Conservation (phyloP, 2,329 filamentous ascomycete genomes). For the Ceratocystiopsis minuta region DNA sequence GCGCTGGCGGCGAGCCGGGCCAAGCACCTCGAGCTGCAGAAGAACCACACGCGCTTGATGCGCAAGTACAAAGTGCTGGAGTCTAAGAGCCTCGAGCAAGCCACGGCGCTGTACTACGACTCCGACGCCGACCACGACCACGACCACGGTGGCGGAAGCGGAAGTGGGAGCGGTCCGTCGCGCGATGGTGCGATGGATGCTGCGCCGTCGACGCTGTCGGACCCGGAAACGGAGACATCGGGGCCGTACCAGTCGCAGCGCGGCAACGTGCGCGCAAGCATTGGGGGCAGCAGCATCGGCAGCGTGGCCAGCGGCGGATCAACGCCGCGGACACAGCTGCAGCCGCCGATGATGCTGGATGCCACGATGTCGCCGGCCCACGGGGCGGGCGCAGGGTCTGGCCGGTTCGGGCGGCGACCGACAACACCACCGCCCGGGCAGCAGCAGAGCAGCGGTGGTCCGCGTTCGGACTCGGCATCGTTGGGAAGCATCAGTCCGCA, state of each 20-base stretch:
- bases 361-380: constrained; percentile 17
- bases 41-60: constrained; percentile 29
- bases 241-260: too few relatives aligned
- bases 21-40: constrained; percentile 35
- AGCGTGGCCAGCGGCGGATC: neutral
- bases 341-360: constrained; percentile 26
- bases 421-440: too few relatives aligned
- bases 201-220: constrained; percentile 5
- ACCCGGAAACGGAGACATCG: constrained; percentile 17
- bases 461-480: constrained; percentile 3
- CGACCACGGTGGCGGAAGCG: constrained; percentile 10
- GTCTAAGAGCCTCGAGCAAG: constrained; percentile 11
- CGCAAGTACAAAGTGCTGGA: constrained; percentile 35
- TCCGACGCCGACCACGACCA: constrained; percentile 16
- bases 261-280: constrained; percentile 11
- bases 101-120: neutral
- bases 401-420: neutral
- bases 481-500: constrained; percentile 19
- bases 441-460: neutral
- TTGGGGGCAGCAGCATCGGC: neutral
- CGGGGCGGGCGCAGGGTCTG: neutral
- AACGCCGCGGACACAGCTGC: constrained; percentile 3
- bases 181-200: neutral
- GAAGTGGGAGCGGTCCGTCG: constrained; percentile 3
- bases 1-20: constrained; percentile 32